Evolutionary conservation across 192 early-diverging fungal genomes (phyloP), one percentile per base, ranked within the genome.

Genomic region (Backusella mclennaniae): DNA sequence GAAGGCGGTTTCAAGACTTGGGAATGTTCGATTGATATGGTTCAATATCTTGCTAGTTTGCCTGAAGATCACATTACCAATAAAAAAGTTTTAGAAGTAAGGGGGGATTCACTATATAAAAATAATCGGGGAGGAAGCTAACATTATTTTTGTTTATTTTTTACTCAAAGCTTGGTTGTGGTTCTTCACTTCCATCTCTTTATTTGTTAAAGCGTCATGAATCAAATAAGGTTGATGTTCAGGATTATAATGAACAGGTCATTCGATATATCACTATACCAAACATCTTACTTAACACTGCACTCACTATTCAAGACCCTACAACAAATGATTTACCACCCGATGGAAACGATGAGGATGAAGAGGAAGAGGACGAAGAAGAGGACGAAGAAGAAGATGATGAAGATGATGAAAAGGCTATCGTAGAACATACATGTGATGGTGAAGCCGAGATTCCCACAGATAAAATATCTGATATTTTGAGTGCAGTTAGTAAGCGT

Each of bases 1-100:
- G 97, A 98, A 79, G 97, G 91, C 49, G 97, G 97, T 14, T 88
- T 98, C 72, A 99, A 99, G 83, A 99, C 97, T 0, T 99, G 97
- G 97, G 97, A 99, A 78, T 97, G 96, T 79, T 90, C 94, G 9
- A 73, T 94, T 36, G 97, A 99, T 85, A 83, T 99, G 67, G 88
- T 96, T 21, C 80, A 88, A 63, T 95, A 89, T 74, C 77, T 95
- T 21, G 82, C 88, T 23, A 79, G 82, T 21, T 80, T 88, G 29
- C 77, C 76, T 21, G 73, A 79, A 14, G 26, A 53, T 19, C 56
- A 80, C 23, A 75, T 82, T 49, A 78, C 77, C 31, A 78, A 75
- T 53, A 87, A 88, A 44, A 88, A 80, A 44, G 76, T 87, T 5
- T 73, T 91, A 69, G 90, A 91, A 80, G 85, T 89, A 86, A 79